Percentiles rank a stretch among this genome's conserved stretches.
Evolutionary conservation across 192 early-diverging fungal genomes (phyloP).

Genomic region (Gigaspora rosea): DNA sequence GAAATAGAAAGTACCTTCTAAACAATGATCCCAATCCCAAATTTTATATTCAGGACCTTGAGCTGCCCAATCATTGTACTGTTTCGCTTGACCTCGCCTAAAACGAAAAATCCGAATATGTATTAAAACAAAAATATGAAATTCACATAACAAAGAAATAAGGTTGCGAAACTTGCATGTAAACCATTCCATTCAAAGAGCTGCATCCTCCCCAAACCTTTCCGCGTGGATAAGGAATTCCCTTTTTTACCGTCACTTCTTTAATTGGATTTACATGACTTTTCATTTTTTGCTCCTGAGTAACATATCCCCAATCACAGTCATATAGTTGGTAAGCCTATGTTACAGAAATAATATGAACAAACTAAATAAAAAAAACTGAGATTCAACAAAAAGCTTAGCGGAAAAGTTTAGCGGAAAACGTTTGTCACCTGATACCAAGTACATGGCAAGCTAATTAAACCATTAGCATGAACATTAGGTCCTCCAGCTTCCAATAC

Average conservation of each 20-base stretch:
- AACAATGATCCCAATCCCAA: slow-evolving; percentile 14
- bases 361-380: not conserved
- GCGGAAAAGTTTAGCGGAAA: not conserved
- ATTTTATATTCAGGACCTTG: slow-evolving; percentile 11
- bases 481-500: slow-evolving; percentile 11
- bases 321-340: not conserved
- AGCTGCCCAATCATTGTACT: not conserved
- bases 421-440: not conserved
- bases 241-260: not conserved
- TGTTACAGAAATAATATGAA: not conserved
- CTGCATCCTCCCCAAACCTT: slow-evolving; percentile 6
- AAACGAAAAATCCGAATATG: not conserved
- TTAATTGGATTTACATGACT: not conserved
- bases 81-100: not conserved
- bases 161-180: not conserved
- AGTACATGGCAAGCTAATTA: not conserved
- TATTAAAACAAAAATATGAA: not conserved
- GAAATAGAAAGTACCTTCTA: not conserved
- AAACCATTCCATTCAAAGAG: not conserved
- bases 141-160: not conserved
- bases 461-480: not conserved
- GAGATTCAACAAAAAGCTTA: not conserved
- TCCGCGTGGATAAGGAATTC: not conserved
- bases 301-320: too few relatives aligned
- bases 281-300: too few relatives aligned